A percentile compares a stretch with the other conserved stretches of the same genome.
Conservation (phyloP, 164 flowering plant genomes). For the Malania oleifera region DNA sequence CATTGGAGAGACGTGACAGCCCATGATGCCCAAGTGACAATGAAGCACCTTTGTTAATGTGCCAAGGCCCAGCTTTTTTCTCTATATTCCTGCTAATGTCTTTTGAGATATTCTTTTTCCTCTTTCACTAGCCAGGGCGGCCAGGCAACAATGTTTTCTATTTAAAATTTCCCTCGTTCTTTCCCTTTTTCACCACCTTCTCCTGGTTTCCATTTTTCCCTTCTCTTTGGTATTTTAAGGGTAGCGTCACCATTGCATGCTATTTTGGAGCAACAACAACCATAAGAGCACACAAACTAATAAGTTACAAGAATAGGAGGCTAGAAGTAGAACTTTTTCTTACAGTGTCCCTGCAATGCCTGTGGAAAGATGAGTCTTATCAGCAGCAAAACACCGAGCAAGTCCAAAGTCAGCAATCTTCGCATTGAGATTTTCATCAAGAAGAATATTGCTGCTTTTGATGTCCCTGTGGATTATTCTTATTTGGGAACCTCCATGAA, state of each 20-base stretch:
- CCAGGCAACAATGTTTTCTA: neutral
- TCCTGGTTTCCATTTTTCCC: no score
- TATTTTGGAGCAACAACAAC: no score
- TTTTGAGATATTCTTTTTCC: no score
- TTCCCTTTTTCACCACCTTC: neutral
- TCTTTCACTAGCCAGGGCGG: no score
- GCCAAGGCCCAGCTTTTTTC: no score
- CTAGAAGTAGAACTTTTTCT: conserved; percentile 16
- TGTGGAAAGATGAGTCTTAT: conserved; percentile 65
- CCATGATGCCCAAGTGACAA: no score
- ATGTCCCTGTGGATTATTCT: conserved; percentile 81
- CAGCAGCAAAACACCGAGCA: conserved; percentile 52
- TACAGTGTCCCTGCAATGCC: conserved; percentile 85
- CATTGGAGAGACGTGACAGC: no score
- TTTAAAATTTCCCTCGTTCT: neutral
- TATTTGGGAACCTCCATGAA: conserved; percentile 49
- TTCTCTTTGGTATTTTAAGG: no score
- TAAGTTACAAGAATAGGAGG: no score
- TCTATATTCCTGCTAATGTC: no score
- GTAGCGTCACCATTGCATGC: neutral
- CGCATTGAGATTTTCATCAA: conserved; percentile 51
- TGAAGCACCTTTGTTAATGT: no score
- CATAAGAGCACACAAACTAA: no score
- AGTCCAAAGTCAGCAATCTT: conserved; percentile 83
- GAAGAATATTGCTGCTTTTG: conserved; percentile 69